Base-by-base conservation (phyloP, 2,329 filamentous ascomycete genomes). In the Penicillium sclerotigenum region DNA sequence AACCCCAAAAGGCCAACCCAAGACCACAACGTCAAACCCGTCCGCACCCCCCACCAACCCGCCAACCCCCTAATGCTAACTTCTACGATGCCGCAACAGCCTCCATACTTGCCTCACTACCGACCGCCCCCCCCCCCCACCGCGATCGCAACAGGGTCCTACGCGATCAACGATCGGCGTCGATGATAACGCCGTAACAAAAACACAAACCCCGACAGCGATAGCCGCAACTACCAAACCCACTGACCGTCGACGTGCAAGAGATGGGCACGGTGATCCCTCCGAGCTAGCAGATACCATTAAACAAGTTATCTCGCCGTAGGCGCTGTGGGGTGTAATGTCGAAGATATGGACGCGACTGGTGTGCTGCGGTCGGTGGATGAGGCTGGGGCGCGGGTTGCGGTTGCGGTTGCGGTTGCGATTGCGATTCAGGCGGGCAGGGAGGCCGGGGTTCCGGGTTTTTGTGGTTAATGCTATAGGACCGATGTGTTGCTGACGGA, bases 261-360 rank as follows among this genome's bases (percentile, higher is more conserved):
- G 84, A 87, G 84, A 87, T 62, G 84, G 83, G 0, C 87, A 85
- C 59, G 80, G 79, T 2, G 69, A 76, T 20, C 74, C 83, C 2
- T 76, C 72, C 5, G 74, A 78, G 5, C n/a, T 67, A 11, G 56
- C 59, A 20, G 49, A 58, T 16, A 79, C 75, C 0, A 72, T 85
- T 2, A 66, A 68, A 6, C 65, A 65, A 2, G 73, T 80, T 1
- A 77, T 86, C n/a, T 66, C 73, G 3, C 56, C n/a, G n/a, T 79
- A 0, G 84, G 83, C 0, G 83, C 76, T 0, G 80, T 81, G 1
- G 83, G 84, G 0, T 80, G 79, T 46, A 87, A 87, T 62, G 75
- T 87, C 3, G 84, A 87, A 57, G 84, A 87, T 54, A 75, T 62
- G 54, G 76, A 73, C 67, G 76, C 65, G 47, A 71, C 63, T 47